phyloP scores from a whole-genome alignment of 768 basidiomycete species.

The Lentinula lateritia region DNA sequence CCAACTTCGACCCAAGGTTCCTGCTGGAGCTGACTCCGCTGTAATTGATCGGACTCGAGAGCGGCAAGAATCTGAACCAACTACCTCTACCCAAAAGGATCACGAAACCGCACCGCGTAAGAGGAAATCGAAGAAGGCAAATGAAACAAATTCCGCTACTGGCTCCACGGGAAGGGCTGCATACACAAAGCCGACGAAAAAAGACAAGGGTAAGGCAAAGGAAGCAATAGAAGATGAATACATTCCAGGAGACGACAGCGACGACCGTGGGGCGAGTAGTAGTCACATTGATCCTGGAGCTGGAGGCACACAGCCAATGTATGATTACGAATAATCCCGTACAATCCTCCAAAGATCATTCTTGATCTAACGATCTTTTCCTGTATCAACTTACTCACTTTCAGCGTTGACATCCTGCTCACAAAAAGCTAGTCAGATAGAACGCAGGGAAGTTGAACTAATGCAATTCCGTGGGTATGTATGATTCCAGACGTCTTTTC shows the following conservation, averaged over 20 bases:
- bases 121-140: background rate
- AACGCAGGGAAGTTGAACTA: no score
- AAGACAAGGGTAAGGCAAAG: conserved; percentile 4
- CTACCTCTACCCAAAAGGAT: background rate
- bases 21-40: background rate
- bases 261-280: background rate
- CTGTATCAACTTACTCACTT: no score
- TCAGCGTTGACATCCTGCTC: no score
- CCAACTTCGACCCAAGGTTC: conserved; percentile 15
- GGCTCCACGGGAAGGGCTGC: background rate
- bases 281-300: background rate
- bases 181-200: background rate
- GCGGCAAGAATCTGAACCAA: no score
- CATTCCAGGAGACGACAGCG: background rate
- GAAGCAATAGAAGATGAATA: background rate
- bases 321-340: no score
- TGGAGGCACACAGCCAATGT: background rate
- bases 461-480: no score
- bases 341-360: no score
- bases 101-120: background rate
- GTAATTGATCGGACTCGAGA: no score
- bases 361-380: no score
- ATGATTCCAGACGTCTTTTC: no score
- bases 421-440: no score
- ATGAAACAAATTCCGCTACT: background rate